Evolutionary conservation across 805 yeast species (phyloP).

Genomic region (Yarrowia deformans): DNA sequence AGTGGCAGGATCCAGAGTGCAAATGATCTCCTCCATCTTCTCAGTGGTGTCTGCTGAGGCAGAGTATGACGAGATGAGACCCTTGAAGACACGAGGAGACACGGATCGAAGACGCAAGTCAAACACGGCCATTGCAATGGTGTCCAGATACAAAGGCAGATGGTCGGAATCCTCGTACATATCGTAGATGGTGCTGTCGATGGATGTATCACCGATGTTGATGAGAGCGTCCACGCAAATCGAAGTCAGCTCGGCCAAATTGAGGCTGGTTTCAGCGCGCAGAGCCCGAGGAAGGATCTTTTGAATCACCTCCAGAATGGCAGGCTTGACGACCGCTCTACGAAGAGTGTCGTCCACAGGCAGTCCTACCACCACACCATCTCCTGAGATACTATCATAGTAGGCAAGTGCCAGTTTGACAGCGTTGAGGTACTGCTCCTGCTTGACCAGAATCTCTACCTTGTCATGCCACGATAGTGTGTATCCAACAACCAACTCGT

Average conservation of each 20-base stretch:
- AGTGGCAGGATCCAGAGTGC: constrained; percentile 68
- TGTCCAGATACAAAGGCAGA: constrained; percentile 46
- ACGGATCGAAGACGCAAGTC: constrained; percentile 24
- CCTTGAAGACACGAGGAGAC: constrained; percentile 64
- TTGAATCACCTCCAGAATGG: constrained; percentile 63
- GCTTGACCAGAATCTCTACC: constrained; percentile 57
- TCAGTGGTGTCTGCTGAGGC: constrained; percentile 55
- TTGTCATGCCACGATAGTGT: constrained; percentile 75
- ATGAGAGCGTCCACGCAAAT: constrained; percentile 45
- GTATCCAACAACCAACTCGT: constrained; percentile 64
- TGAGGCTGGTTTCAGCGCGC: constrained; percentile 1
- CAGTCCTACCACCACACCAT: constrained; percentile 57
- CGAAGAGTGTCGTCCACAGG: constrained; percentile 58
- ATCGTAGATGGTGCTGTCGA: constrained; percentile 54
- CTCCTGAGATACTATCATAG: constrained; percentile 53
- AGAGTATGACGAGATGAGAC: constrained; percentile 62
- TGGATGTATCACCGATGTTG: constrained; percentile 51
- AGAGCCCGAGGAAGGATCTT: constrained; percentile 16
- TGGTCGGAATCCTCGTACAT: constrained; percentile 50
- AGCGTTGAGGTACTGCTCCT: constrained; percentile 62
- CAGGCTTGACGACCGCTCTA: constrained; percentile 58
- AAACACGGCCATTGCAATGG: constrained; percentile 7
- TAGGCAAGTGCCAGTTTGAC: constrained; percentile 62
- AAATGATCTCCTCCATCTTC: constrained; percentile 69
- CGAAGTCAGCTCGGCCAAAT: constrained; percentile 46